These are phyloP conservation scores for Gnomoniopsis sp. DNA, from an alignment of 2,329 filamentous ascomycete species.

Conservation along the genomic window DNA sequence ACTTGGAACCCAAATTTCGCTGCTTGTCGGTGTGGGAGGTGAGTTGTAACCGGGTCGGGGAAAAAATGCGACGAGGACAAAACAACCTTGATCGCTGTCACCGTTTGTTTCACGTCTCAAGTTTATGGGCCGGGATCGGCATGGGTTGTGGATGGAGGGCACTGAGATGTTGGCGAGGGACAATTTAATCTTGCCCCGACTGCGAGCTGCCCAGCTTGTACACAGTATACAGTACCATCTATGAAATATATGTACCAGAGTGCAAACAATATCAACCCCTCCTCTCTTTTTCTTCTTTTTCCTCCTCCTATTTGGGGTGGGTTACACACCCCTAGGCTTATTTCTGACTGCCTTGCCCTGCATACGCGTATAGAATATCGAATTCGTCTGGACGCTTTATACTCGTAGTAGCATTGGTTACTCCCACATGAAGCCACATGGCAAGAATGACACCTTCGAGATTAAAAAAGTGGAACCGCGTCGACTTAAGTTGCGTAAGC, in stretches of 20 bases:
- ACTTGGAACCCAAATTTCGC: too few species aligned
- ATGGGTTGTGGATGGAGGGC: background rate
- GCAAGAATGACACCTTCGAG: background rate
- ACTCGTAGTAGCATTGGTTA: background rate
- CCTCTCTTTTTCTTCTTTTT: too few species aligned
- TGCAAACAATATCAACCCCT: too few species aligned
- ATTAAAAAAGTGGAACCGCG: background rate
- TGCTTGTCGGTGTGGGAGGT: conserved; percentile 1
- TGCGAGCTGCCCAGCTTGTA: background rate
- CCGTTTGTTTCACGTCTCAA: conserved; percentile 16
- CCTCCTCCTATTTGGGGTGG: too few species aligned
- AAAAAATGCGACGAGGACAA: background rate
- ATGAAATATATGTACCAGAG: too few species aligned
- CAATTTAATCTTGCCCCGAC: background rate
- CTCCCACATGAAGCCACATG: background rate
- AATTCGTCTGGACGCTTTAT: background rate
- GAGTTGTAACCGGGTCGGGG: background rate
- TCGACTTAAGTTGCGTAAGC: conserved; percentile 4
- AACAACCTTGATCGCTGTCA: conserved; percentile 9
- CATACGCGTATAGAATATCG: background rate
- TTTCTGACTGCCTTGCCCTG: background rate
- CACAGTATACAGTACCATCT: too few species aligned
- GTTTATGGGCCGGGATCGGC: conserved; percentile 2
- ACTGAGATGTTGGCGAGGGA: background rate
- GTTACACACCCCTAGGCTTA: too few species aligned